These are phyloP conservation scores for Globisporangium lucens DNA, from an alignment of 352 stramenopile genomes.

Conservation along the genomic window DNA sequence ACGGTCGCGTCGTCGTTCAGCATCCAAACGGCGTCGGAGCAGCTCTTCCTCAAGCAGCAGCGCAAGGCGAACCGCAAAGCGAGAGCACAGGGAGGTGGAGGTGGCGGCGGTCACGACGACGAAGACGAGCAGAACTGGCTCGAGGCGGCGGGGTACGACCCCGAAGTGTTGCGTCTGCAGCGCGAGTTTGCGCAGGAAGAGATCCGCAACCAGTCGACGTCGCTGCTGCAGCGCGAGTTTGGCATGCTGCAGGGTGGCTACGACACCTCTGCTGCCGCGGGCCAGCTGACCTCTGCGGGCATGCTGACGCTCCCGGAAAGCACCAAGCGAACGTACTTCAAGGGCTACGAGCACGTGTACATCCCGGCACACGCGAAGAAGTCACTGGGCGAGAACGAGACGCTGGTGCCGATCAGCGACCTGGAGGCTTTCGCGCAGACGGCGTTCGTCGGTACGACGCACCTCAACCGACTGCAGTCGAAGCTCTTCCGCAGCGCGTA, in stretches of 20 bases:
- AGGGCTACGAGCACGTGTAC: conserved; percentile 82
- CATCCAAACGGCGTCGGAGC: conserved; percentile 65
- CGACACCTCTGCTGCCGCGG: conserved; percentile 59
- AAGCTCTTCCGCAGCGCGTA: conserved; percentile 97
- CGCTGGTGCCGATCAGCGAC: conserved; percentile 54
- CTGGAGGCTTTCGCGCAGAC: conserved; percentile 75
- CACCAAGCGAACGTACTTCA: conserved; percentile 74
- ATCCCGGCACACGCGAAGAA: conserved; percentile 74
- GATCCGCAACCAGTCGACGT: conserved; percentile 54
- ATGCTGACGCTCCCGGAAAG: conserved; percentile 48
- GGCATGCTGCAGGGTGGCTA: conserved; percentile 64
- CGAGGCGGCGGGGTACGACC: conserved; percentile 73
- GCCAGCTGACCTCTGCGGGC: conserved; percentile 57
- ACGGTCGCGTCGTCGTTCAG: conserved; percentile 44
- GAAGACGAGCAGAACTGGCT: conserved; percentile 64
- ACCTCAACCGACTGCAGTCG: conserved; percentile 98
- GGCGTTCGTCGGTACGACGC: conserved; percentile 71
- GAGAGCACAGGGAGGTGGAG: conserved; percentile 8
- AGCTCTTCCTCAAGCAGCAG: conserved; percentile 57
- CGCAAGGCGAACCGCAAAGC: conserved; percentile 47
- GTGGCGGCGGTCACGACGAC: conserved; percentile 18
- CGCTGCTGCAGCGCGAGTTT: conserved; percentile 74
- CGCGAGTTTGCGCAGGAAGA: conserved; percentile 71
- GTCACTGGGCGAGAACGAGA: conserved; percentile 48
- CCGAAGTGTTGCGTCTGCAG: conserved; percentile 71